phyloP scores from a whole-genome alignment of 1,284 basidiomycete species.

The Leccinum pseudoinsigne region DNA sequence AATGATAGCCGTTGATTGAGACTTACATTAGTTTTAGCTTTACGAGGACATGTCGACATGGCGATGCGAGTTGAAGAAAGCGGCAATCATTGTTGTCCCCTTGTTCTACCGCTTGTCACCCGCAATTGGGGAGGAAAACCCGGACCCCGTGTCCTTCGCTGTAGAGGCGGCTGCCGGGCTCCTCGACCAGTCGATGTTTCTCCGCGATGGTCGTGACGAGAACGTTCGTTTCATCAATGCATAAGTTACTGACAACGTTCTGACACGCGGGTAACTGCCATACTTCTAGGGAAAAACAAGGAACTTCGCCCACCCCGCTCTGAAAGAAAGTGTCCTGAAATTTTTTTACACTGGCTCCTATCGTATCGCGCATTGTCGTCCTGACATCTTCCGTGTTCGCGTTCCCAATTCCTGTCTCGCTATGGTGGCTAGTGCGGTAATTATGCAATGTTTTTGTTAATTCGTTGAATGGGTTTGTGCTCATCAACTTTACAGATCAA shows the following conservation, averaged over 20 bases:
- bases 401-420: neutral
- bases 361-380: neutral
- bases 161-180: neutral
- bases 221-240: neutral
- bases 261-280: neutral
- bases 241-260: neutral
- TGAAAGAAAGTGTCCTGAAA: neutral
- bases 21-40: neutral
- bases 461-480: neutral
- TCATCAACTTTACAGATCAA: neutral
- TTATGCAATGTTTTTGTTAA: no score
- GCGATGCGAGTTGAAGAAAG: neutral
- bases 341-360: neutral
- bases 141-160: neutral
- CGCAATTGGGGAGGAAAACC: neutral
- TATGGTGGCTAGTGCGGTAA: neutral
- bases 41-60: neutral
- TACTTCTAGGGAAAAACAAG: neutral
- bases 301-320: neutral
- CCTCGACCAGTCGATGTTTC: neutral
- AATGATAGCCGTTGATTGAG: neutral
- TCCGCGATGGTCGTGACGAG: neutral
- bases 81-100: neutral
- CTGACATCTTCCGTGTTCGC: neutral
- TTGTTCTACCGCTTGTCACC: neutral